These are phyloP conservation scores for Lasiodiplodia theobromae DNA, from an alignment of 2,329 filamentous ascomycete genomes.

Conservation along the genomic window DNA sequence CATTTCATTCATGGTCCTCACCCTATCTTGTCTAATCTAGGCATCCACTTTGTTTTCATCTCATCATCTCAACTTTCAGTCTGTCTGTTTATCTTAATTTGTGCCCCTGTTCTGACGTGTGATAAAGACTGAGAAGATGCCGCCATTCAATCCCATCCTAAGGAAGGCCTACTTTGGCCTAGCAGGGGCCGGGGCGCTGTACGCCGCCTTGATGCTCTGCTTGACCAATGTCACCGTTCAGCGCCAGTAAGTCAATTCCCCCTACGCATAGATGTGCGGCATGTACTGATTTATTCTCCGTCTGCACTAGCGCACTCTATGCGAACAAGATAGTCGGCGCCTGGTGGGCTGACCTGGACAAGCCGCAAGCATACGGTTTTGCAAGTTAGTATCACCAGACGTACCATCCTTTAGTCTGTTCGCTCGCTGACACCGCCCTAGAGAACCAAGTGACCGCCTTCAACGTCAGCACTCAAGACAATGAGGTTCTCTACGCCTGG, in stretches of 20 bases:
- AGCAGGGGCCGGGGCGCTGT: constrained; percentile 66
- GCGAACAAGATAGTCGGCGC: constrained; percentile 78
- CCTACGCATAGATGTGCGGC: not conserved
- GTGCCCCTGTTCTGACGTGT: not conserved
- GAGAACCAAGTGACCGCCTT: constrained; percentile 91
- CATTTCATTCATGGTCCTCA: not conserved
- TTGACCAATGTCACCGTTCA: constrained; percentile 76
- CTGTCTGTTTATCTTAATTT: not conserved
- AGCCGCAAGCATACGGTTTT: constrained; percentile 85
- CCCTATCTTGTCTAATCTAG: not conserved
- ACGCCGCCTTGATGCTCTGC: constrained; percentile 70
- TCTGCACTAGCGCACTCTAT: constrained; percentile 73
- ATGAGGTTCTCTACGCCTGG: constrained; percentile 84
- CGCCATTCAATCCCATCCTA: constrained; percentile 39
- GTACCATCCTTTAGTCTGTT: not conserved
- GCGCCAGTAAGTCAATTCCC: constrained; percentile 69
- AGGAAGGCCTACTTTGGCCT: constrained; percentile 48
- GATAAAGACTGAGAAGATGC: constrained; percentile 35
- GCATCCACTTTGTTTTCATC: not conserved
- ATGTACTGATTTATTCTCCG: not conserved
- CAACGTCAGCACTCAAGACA: constrained; percentile 75
- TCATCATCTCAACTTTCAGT: not conserved
- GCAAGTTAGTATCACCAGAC: constrained; percentile 61
- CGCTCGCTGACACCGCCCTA: constrained; percentile 45
- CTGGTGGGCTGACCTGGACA: constrained; percentile 74